Base-by-base conservation (phyloP, 495 filamentous ascomycete species). In the Aspergillus funiculosus region DNA sequence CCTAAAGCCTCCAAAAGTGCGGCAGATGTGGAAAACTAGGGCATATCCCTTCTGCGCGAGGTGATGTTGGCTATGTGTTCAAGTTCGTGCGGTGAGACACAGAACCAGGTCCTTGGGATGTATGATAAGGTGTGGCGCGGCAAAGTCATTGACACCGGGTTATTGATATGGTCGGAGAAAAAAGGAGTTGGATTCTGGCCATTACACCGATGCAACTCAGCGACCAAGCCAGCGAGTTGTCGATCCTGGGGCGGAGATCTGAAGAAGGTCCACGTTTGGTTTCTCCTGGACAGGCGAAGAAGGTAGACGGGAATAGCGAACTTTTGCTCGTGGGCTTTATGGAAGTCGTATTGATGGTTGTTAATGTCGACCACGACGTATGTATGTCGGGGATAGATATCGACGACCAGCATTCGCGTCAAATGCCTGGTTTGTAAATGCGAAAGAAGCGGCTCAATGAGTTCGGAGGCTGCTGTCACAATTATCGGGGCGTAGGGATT, bases 81-180 rank as follows among this genome's bases (percentile, higher is more conserved):
- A n/a, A n/a, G n/a, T n/a, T n/a, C n/a, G n/a, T n/a, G n/a, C n/a
- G n/a, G n/a, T n/a, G n/a, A n/a, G n/a, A n/a, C n/a, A n/a, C n/a
- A n/a, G n/a, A n/a, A n/a, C n/a, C n/a, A n/a, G n/a, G n/a, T n/a
- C n/a, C n/a, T n/a, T n/a, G n/a, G n/a, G n/a, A n/a, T n/a, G n/a
- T n/a, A n/a, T n/a, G n/a, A n/a, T n/a, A n/a, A n/a, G n/a, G n/a
- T n/a, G n/a, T n/a, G n/a, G n/a, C n/a, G n/a, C n/a, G n/a, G n/a
- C n/a, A n/a, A n/a, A n/a, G n/a, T n/a, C n/a, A n/a, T n/a, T n/a
- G n/a, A n/a, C n/a, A 39, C 26, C 20, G 34, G 21, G 1, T 35
- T 35, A 6, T 24, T 47, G 24, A 47, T 32, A 48, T 48, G 44
- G 27, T 48, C 44, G 15, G 44, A 22, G 14, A 48, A 30, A n/a